Base-by-base conservation (phyloP, 2,329 filamentous ascomycete species). In the Zarea fungicola region DNA sequence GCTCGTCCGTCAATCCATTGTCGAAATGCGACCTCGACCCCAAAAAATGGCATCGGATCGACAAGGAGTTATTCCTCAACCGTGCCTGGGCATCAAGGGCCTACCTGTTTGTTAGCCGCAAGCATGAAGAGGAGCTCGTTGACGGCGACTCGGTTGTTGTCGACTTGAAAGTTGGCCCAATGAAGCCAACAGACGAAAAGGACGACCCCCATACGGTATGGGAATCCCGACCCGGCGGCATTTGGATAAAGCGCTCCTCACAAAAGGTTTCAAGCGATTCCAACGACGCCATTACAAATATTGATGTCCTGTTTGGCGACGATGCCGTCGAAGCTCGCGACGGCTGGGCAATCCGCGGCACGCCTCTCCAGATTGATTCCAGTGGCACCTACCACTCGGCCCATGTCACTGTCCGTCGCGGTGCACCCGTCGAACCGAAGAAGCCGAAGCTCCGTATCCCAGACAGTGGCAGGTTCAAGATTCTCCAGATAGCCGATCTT, bases 391-490 rank as follows among this genome's bases (percentile, higher is more conserved):
- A 78, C 9, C 82, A 84, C 21, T 83, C 85, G 55, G 82, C 88
- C 19, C 84, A 91, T 52, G 66, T 99, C 49, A 95, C 83, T 22
- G 76, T 96, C 42, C 81, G 89, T 43, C 80, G 87, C 58, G 92
- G 93, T 2, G 73, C 76, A 44, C 80, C 80, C 19, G 71, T 74
- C 19, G 80, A 84, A 55, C 66, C 76, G 29, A 78, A 83, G 60
- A 90, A 85, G 64, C 86, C 87, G 1, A 73, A 81, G 32, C 87
- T 85, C 10, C 81, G 87, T 51, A 89, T 99, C 54, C 80, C 81
- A 36, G 89, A 95, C 53, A 89, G 93, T 63, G 93, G 92, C 25
- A 89, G 86, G 58, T 97, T 97, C 74, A 97, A 97, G 73, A 96
- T 99, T 55, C 83, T 99, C 78, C 93, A 99, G 68, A 75, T 95